Evolutionary conservation across 2,329 filamentous ascomycete species (phyloP).

Genomic region (Microthyrium microscopicum): DNA sequence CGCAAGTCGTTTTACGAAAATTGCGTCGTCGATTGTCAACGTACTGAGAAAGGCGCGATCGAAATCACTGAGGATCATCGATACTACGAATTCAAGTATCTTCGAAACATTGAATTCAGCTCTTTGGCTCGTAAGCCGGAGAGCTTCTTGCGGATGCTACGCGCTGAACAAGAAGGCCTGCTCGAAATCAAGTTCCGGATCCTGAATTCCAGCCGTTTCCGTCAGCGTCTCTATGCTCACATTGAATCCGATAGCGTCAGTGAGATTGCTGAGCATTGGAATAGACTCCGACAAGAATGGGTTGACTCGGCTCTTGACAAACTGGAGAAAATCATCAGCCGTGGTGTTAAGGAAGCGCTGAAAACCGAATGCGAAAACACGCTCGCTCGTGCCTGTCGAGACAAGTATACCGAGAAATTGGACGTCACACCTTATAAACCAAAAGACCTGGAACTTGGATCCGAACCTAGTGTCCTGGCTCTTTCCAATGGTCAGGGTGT

Average conservation of each 20-base stretch:
- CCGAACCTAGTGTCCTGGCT: conserved; percentile 69
- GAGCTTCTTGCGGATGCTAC: conserved; percentile 91
- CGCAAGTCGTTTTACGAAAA: conserved; percentile 68
- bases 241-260: conserved; percentile 94
- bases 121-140: conserved; percentile 74
- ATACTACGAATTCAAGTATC: conserved; percentile 95
- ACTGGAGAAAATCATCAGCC: conserved; percentile 68
- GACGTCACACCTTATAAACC: conserved; percentile 96
- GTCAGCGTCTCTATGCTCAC: conserved; percentile 58
- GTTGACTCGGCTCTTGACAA: conserved; percentile 68
- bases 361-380: conserved; percentile 88
- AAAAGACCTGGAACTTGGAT: conserved; percentile 79
- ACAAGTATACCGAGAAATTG: conserved; percentile 74
- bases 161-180: conserved; percentile 84
- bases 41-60: conserved; percentile 85
- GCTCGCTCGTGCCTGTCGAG: conserved; percentile 72
- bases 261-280: conserved; percentile 90
- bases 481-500: conserved; percentile 74
- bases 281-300: conserved; percentile 69
- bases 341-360: conserved; percentile 86
- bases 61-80: conserved; percentile 91
- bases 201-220: conserved; percentile 60
- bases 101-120: conserved; percentile 71
- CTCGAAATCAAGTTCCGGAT: conserved; percentile 71
- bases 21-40: conserved; percentile 69